Conservation (phyloP, 2,329 filamentous ascomycete genomes). For the Hawksworthiomyces lignivorus region DNA sequence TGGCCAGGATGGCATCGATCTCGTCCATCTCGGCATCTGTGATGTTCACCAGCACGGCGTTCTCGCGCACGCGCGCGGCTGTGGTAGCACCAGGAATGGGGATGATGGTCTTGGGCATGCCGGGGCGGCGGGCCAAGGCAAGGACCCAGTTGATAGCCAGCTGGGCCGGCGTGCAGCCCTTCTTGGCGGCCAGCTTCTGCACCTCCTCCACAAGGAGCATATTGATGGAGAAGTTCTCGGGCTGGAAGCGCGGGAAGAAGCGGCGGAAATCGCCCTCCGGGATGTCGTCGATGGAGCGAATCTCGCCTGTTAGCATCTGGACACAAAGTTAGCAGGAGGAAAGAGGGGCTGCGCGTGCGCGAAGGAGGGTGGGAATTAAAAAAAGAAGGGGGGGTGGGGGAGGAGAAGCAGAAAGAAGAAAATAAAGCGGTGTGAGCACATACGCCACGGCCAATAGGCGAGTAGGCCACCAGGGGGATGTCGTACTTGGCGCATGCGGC, state of each 20-base stretch:
- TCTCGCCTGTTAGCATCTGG: conserved; percentile 38
- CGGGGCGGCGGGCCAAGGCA: conserved; percentile 25
- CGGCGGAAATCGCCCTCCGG: conserved; percentile 33
- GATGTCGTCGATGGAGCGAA: conserved; percentile 33
- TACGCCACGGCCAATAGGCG: conserved; percentile 28
- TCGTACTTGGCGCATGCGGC: conserved; percentile 34
- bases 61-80: conserved; percentile 37
- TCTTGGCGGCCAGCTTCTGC: conserved; percentile 36
- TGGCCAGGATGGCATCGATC: conserved; percentile 23
- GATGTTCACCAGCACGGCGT: conserved; percentile 30
- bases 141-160: conserved; percentile 50
- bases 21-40: conserved; percentile 28
- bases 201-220: conserved; percentile 39
- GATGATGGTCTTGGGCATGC: conserved; percentile 38
- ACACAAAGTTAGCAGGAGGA: background rate
- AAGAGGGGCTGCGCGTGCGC: too few species aligned
- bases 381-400: too few species aligned
- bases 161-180: conserved; percentile 41
- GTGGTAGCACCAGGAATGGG: conserved; percentile 36
- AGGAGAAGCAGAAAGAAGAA: background rate
- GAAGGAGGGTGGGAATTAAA: too few species aligned
- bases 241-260: conserved; percentile 36
- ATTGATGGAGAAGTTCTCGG: conserved; percentile 45
- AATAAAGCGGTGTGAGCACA: too few species aligned
- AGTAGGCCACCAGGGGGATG: conserved; percentile 24